Percentiles rank a stretch among this genome's conserved stretches.
These are phyloP conservation scores for Sarocladium brachiariae DNA, from an alignment of 2,329 filamentous ascomycete species.

Conservation along the genomic window DNA sequence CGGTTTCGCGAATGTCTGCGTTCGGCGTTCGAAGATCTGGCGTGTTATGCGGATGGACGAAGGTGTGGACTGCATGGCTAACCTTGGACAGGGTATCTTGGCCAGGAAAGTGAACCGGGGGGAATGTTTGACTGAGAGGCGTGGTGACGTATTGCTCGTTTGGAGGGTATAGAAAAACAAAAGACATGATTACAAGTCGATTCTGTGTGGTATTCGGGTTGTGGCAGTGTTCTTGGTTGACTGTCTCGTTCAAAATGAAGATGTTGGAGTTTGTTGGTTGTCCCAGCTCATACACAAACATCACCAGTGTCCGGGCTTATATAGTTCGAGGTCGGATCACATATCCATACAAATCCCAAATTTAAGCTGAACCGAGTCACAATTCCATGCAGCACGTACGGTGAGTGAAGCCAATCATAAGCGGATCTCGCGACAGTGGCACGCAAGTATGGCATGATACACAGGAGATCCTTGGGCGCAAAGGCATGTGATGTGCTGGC, in stretches of 20 bases:
- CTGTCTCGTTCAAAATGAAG: too few species aligned
- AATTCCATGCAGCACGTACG: neutral
- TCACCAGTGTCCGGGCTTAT: too few species aligned
- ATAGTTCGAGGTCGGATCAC: too few species aligned
- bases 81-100: neutral
- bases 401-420: neutral
- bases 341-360: neutral
- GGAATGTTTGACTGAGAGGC: neutral
- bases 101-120: neutral
- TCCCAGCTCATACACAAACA: too few species aligned
- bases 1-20: neutral
- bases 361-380: neutral
- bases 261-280: too few species aligned
- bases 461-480: neutral
- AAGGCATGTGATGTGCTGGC: neutral
- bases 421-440: neutral
- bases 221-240: neutral
- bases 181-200: neutral
- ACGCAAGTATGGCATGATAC: neutral
- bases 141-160: neutral
- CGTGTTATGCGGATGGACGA: neutral
- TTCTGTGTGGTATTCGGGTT: neutral
- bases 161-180: neutral
- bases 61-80: neutral
- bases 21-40: neutral